phyloP scores from a whole-genome alignment of 352 stramenopile species.

The Globisporangium cystogenes region DNA sequence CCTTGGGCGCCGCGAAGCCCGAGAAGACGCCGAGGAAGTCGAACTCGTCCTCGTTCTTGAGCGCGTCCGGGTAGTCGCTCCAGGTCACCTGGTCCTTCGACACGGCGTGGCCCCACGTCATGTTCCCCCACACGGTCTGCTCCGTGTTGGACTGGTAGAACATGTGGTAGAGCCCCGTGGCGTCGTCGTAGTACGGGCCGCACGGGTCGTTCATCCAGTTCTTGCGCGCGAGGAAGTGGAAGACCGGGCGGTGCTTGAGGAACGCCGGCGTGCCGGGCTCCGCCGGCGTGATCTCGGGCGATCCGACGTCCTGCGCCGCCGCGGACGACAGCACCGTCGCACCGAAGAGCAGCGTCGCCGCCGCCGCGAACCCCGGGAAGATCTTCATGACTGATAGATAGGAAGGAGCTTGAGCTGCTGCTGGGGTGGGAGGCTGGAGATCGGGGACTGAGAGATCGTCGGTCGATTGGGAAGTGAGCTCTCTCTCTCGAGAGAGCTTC shows the following conservation, averaged over 20 bases:
- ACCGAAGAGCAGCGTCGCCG: neutral
- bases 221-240: conserved; percentile 52
- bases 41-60: conserved; percentile 54
- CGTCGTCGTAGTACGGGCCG: conserved; percentile 61
- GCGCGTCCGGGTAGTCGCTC: conserved; percentile 55
- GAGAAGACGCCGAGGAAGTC: conserved; percentile 74
- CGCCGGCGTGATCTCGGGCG: conserved; percentile 18
- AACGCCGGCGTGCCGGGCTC: conserved; percentile 32
- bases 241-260: conserved; percentile 51
- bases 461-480: neutral
- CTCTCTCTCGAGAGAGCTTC: too few relatives aligned
- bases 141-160: conserved; percentile 78
- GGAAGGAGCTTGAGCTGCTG: neutral
- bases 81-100: conserved; percentile 70
- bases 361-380: neutral
- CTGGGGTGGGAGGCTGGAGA: neutral
- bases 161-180: conserved; percentile 63
- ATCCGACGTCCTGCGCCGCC: conserved; percentile 10
- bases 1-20: conserved; percentile 51
- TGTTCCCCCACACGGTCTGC: conserved; percentile 55
- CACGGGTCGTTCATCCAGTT: conserved; percentile 87
- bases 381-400: neutral
- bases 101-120: conserved; percentile 75
- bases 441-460: neutral
- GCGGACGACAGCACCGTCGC: conserved; percentile 1